Evolutionary conservation across 1,139 yeast species (phyloP), one percentile per base, ranked within the genome.

Genomic region (Candida sanyaensis): DNA sequence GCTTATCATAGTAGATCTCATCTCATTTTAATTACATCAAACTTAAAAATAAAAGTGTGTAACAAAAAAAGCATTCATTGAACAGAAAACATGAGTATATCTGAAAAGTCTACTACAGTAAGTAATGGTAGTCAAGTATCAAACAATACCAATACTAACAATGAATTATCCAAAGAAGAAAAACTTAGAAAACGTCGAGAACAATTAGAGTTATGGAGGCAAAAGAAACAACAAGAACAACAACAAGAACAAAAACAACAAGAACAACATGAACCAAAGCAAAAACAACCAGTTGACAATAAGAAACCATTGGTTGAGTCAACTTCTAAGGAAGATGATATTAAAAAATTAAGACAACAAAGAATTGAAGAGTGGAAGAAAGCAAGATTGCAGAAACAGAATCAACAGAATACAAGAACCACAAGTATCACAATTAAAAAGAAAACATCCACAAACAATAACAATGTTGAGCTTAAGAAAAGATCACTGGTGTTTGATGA

Each of bases 361-460:
- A 53, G 73, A 37, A 61, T 74, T 3, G 78, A 73, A 47, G 73
- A 72, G 48, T 73, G 79, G 78, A 74, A 73, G 48, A 53, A 52
- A 58, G 57, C 57, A 62, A 63, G 55, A 53, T 65, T 49, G 30
- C 57, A 54, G 30, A 50, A 54, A 32, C 46, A 46, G 27, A 13
- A 23, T 44, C 48, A 52, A 43, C 37, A 48, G 42, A 43, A 41
- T 23, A 31, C 13, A 30, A 23, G 37, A 46, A 27, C 30, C 24
- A 36, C 37, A 6, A 31, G 38, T 11, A 37, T 39, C 21, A 30
- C 32, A 6, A 37, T 46, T 7, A 37, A 41, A 39, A 43, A 46
- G 41, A 42, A 32, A 32, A 31, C 38, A 30, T 36, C 40, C 5
- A 48, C 23, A 8, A 37, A 21, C 10, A 26, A 11, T 32, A 12